Base-by-base conservation (phyloP, 768 basidiomycete genomes). In the Plicaturopsis crispa region DNA sequence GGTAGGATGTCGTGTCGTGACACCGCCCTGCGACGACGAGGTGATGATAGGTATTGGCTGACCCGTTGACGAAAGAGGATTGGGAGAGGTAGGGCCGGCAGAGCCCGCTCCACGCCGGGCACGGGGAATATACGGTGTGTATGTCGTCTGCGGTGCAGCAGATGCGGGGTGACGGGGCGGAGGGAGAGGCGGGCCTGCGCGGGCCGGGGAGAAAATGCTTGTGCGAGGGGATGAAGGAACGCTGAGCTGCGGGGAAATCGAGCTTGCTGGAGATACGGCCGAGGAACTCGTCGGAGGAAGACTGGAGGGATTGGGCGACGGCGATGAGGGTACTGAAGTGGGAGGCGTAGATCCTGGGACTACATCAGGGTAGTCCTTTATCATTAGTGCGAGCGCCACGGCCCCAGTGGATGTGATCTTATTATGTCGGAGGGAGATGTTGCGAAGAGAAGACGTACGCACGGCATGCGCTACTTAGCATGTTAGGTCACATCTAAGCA, bases 361-460 rank as follows among this genome's bases (percentile, higher is more conserved):
- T 31, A 82, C 70, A 47, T 96, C 90, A 3, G 90, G 88, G 53
- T 97, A 98, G 58, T 99, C 94, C 36, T 87, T 78, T 45, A 97
- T 92, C 89, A 99, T 93, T 36, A 96, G 72, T 0, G 94, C 92
- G 10, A 98, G 69, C 0, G 91, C 86, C 4, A 98, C 90, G 6
- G 85, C 91, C 23, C 92, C 91, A 0, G 84, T 74, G 0, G 80
- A 72, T 23, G 71, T 78, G 50, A 98, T 96, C 31, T 77, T 76
- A 59, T 99, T 98, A 33, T 88, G 75, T 12, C 94, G 78, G 17
- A 99, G 62, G 4, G 91, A 94, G 35, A 99, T 80, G 52, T 99
- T 90, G 41, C 79, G 76, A 41, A 99, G 61, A 0, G 82, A 80
- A 0, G 90, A 91, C 0, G 75, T 78, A 4, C 94, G 84, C 13